phyloP scores from a whole-genome alignment of 306 rosid genomes.

The Mucuna pruriens region DNA sequence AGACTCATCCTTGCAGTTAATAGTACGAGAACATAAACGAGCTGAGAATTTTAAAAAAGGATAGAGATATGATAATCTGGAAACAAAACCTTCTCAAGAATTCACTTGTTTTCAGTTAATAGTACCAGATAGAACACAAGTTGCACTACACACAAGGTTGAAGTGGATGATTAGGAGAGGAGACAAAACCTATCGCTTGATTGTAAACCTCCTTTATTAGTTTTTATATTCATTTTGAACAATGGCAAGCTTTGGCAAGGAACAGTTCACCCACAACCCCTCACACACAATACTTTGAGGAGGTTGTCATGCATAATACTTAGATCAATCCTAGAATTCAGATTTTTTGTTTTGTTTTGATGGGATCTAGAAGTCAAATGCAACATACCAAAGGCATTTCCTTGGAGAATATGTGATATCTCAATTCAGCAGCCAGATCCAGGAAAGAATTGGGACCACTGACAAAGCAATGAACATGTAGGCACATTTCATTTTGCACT shows the following conservation, averaged over 20 bases:
- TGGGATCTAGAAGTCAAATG: not conserved
- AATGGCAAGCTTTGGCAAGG: not conserved
- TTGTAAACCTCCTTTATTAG: not conserved
- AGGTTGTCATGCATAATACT: not conserved
- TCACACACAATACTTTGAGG: slow-evolving; percentile 4
- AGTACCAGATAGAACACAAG: slow-evolving; percentile 21
- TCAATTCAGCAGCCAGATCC: slow-evolving; percentile 80
- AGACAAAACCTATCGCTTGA: not conserved
- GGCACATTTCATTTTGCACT: slow-evolving; percentile 85
- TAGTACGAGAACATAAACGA: slow-evolving; percentile 1
- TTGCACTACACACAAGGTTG: not conserved
- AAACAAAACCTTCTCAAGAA: slow-evolving; percentile 13
- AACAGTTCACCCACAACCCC: not conserved
- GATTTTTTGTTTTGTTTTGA: slow-evolving; percentile 18
- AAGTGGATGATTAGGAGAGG: slow-evolving; percentile 11
- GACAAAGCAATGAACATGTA: slow-evolving; percentile 93
- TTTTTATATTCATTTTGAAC: not conserved
- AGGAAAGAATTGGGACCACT: slow-evolving; percentile 85
- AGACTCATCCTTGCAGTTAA: not conserved
- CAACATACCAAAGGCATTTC: slow-evolving; percentile 89
- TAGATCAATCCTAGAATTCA: slow-evolving; percentile 22
- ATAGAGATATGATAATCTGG: slow-evolving; percentile 1
- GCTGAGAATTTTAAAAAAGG: not conserved
- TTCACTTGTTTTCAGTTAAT: not conserved
- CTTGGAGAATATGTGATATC: slow-evolving; percentile 96